These are phyloP conservation scores for Westerdykella aurantiaca DNA, from an alignment of 2,329 filamentous ascomycete species.

Conservation along the genomic window DNA sequence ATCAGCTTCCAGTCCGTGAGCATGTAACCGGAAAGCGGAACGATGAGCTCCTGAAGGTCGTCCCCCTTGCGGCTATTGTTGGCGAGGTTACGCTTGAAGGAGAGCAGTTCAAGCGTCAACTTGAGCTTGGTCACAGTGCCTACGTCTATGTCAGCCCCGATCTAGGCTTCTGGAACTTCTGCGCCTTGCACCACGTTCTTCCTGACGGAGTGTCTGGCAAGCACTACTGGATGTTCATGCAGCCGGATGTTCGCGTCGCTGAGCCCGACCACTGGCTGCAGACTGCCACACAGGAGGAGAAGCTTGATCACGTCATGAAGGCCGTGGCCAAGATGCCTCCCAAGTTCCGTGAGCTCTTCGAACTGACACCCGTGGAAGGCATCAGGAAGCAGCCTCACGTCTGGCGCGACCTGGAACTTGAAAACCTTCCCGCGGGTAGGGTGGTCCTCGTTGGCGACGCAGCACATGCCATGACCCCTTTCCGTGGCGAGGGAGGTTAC, in stretches of 20 bases:
- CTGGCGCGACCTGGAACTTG: slow-evolving; percentile 6
- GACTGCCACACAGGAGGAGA: slow-evolving; percentile 5
- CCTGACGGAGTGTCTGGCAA: slow-evolving; percentile 1
- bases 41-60: slow-evolving; percentile 2
- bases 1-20: slow-evolving; percentile 2
- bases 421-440: slow-evolving; percentile 1
- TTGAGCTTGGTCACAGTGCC: slow-evolving; percentile 4
- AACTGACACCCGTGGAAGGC: slow-evolving; percentile 1
- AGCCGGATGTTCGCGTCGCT: slow-evolving; percentile 2
- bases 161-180: slow-evolving; percentile 5
- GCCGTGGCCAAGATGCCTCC: not conserved
- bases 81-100: slow-evolving; percentile 4
- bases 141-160: slow-evolving; percentile 2
- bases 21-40: slow-evolving; percentile 1
- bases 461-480: slow-evolving; percentile 5
- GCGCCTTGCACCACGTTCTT: slow-evolving; percentile 3
- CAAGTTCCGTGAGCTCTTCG: slow-evolving; percentile 8
- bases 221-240: slow-evolving; percentile 7
- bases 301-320: slow-evolving; percentile 6
- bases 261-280: slow-evolving; percentile 9
- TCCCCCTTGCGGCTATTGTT: slow-evolving; percentile 5
- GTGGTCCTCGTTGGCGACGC: slow-evolving; percentile 4
- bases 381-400: slow-evolving; percentile 4
- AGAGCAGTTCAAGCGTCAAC: slow-evolving; percentile 6
- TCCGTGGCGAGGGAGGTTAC: slow-evolving; percentile 4